A percentile compares a stretch with the other conserved stretches of the same genome.
These are phyloP conservation scores for Ceratonia siliqua DNA, from an alignment of 306 rosid genomes.

Conservation along the genomic window DNA sequence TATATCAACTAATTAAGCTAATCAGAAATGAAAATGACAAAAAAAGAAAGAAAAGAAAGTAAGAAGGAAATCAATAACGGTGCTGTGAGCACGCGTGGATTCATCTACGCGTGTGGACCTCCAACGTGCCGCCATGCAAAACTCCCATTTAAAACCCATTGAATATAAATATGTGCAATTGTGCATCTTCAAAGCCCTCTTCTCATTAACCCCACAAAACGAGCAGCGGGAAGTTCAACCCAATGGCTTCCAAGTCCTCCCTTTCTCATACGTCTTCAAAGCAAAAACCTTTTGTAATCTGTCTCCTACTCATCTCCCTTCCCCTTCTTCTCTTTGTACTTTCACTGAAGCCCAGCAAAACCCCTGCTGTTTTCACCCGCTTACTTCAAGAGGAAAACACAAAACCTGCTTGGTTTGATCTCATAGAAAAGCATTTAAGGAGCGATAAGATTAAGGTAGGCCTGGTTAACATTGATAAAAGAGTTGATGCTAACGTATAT, in stretches of 20 bases:
- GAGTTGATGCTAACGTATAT: neutral
- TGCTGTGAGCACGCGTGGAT: neutral
- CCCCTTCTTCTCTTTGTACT: conserved; percentile 24
- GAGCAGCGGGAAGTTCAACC: neutral
- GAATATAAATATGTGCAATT: neutral
- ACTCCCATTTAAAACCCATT: neutral
- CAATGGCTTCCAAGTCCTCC: conserved; percentile 46
- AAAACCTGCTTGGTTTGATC: conserved; percentile 34
- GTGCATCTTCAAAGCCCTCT: neutral
- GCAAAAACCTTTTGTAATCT: conserved; percentile 28
- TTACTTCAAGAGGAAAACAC: neutral
- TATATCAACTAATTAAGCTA: too few species aligned
- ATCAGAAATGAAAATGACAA: too few species aligned
- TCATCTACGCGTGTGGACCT: neutral
- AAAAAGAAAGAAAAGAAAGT: too few species aligned
- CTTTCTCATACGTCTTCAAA: conserved; percentile 30
- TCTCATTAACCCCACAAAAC: neutral
- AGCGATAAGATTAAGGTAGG: conserved; percentile 43
- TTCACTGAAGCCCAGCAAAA: conserved; percentile 10
- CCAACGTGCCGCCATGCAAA: conserved; percentile 14
- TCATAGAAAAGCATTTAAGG: conserved; percentile 29
- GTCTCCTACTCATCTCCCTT: conserved; percentile 32
- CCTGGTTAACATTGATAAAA: conserved; percentile 45
- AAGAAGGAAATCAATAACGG: neutral
- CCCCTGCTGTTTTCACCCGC: neutral